These are phyloP conservation scores for Saitozyma podzolica DNA, from an alignment of 768 basidiomycete genomes.

Conservation along the genomic window DNA sequence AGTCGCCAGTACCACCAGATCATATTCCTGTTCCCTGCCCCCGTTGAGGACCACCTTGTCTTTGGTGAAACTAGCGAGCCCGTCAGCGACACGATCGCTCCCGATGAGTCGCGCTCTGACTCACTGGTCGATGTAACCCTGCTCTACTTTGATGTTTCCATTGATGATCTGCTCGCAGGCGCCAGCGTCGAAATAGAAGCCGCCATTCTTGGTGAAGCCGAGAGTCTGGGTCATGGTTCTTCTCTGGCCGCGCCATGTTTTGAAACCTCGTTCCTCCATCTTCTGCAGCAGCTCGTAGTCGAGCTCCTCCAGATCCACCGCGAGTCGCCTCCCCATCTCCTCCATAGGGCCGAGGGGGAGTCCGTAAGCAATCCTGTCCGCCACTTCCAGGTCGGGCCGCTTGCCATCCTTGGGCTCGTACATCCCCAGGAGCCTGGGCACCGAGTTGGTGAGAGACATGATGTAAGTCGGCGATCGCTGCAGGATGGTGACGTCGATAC, in stretches of 20 bases:
- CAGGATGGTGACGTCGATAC: constrained; percentile 56
- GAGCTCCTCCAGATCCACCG: constrained; percentile 4
- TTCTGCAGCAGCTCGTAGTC: constrained; percentile 16
- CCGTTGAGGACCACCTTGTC: constrained; percentile 28
- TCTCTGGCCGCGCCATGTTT: constrained; percentile 26
- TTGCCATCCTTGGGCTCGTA: constrained; percentile 20
- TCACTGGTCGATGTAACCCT: constrained; percentile 18
- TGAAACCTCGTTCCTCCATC: constrained; percentile 21
- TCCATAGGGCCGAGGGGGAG: constrained; percentile 22
- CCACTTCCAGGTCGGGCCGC: constrained; percentile 18
- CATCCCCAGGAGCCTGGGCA: constrained; percentile 31
- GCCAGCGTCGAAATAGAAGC: constrained; percentile 35
- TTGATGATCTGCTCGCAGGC: constrained; percentile 31
- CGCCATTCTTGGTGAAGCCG: constrained; percentile 24
- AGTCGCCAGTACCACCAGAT: constrained; percentile 30
- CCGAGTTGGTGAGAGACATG: constrained; percentile 57
- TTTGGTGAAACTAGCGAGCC: constrained; percentile 11
- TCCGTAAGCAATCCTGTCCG: constrained; percentile 11
- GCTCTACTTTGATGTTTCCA: constrained; percentile 33
- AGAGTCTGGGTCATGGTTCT: constrained; percentile 15
- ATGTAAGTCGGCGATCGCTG: constrained; percentile 52
- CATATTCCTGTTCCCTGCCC: constrained; percentile 23
- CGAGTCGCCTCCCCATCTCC: constrained; percentile 12
- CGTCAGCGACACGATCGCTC: neutral
- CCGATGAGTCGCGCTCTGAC: neutral